Base-by-base conservation (phyloP, 2,329 filamentous ascomycete species). In the Fusarium sp. region DNA sequence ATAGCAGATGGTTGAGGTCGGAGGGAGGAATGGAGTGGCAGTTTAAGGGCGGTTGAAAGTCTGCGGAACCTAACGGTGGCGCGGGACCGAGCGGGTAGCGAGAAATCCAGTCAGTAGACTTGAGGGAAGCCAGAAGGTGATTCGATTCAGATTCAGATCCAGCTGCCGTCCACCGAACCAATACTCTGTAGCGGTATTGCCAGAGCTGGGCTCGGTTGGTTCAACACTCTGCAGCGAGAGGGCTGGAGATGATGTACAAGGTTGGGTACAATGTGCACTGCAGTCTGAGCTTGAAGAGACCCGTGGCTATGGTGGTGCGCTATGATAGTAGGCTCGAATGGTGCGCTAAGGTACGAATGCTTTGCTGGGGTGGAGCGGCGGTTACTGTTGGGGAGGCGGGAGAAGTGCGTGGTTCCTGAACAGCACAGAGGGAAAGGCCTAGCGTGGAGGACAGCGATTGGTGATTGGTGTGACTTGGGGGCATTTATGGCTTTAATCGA, bases 371-470 rank as follows among this genome's bases (percentile, higher is more conserved):
- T 74, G 70, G 72, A 73, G 67, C 69, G 61, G 53, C 49, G 67
- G 53, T 70, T 58, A 42, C 22, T 55, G 57, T 67, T 74, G 67
- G 58, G 68, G 64, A 67, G 60, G 37, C 44, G 66, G 67, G 54
- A 70, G 57, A 67, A 69, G 53, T 49, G 59, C 56, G 67, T 64
- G 65, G 69, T 74, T 62, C 71, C 67, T 71, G 70, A 44, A 67
- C 63, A 70, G 49, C 34, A 53, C 49, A 41, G 34, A 67, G 52
- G 56, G 70, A 66, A 65, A 68, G 61, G 61, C 61, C 64, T 73
- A 72, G 78, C 77, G 78, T 79, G 78, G 76, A 75, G 58, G 70
- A 45, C 65, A 61, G 58, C 72, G 74, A 79, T 79, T 79, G 78
- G 78, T 72, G 74, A 79, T 79, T 79, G 78, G 77, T 71, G 67